phyloP scores from a whole-genome alignment of 2,329 filamentous ascomycete species.

The Lecanicillium sp. region DNA sequence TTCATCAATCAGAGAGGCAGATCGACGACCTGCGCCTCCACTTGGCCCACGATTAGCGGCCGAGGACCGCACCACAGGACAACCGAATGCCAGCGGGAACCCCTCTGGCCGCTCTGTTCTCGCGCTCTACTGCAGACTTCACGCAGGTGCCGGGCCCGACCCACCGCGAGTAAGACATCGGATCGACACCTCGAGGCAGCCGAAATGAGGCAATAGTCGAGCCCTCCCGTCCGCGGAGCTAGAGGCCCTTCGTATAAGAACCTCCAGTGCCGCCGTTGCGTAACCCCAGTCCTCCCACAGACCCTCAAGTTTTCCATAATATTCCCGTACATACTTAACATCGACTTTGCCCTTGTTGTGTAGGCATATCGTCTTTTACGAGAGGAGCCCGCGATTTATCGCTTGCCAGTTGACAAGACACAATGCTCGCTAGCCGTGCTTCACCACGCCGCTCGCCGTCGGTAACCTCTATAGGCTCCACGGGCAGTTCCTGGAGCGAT shows the following conservation, averaged over 20 bases:
- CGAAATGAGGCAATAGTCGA: slow-evolving; percentile 1
- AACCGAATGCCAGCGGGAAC: background rate
- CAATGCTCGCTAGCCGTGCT: background rate
- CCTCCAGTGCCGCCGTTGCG: too few species aligned
- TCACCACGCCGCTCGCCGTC: slow-evolving; percentile 4
- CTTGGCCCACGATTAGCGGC: background rate
- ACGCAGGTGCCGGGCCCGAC: background rate
- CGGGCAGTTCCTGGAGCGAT: slow-evolving; percentile 5
- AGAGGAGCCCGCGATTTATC: too few species aligned
- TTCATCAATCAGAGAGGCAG: too few species aligned
- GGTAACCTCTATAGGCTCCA: background rate
- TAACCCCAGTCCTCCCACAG: too few species aligned
- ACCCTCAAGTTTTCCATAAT: too few species aligned
- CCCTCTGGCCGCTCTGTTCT: background rate
- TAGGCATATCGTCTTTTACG: too few species aligned
- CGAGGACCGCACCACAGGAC: slow-evolving; percentile 6
- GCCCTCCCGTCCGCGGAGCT: too few species aligned
- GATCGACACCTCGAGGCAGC: slow-evolving; percentile 5
- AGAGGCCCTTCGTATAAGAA: too few species aligned
- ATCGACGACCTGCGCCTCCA: too few species aligned
- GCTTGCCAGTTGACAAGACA: too few species aligned
- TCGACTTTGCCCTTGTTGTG: too few species aligned
- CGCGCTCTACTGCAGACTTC: background rate
- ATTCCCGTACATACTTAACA: too few species aligned
- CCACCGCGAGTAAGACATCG: slow-evolving; percentile 8